Conservation (phyloP, 768 basidiomycete species). For the Mycena maculata region DNA sequence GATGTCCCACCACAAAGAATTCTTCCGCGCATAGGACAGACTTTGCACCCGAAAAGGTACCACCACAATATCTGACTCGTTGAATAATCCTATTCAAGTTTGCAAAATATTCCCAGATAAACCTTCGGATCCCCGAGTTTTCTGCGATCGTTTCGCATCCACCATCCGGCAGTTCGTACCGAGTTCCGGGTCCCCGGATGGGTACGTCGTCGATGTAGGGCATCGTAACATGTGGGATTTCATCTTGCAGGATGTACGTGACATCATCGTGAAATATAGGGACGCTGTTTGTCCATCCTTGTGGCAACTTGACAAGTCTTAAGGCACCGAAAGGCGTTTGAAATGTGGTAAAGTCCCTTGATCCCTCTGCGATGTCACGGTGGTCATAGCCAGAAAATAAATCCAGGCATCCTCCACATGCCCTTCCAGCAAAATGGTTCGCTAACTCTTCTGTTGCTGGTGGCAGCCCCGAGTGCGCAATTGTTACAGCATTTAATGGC, state of each 20-base stretch:
- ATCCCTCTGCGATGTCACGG: slow-evolving; percentile 35
- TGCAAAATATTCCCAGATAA: slow-evolving; percentile 32
- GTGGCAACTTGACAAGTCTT: slow-evolving; percentile 37
- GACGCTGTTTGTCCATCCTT: slow-evolving; percentile 47
- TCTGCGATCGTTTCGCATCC: slow-evolving; percentile 22
- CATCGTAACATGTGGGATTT: slow-evolving; percentile 40
- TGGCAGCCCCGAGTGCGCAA: slow-evolving; percentile 34
- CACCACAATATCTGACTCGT: neutral
- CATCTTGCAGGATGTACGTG: slow-evolving; percentile 37
- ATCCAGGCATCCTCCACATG: slow-evolving; percentile 35
- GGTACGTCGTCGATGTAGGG: slow-evolving; percentile 47
- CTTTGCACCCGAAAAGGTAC: slow-evolving; percentile 43
- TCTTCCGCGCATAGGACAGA: slow-evolving; percentile 30
- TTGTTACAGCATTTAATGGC: slow-evolving; percentile 40
- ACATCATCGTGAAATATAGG: slow-evolving; percentile 47
- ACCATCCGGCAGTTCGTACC: slow-evolving; percentile 35
- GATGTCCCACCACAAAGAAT: slow-evolving; percentile 40
- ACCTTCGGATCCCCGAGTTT: slow-evolving; percentile 36
- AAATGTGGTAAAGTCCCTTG: slow-evolving; percentile 44
- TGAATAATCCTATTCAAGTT: slow-evolving; percentile 15
- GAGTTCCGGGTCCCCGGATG: slow-evolving; percentile 36
- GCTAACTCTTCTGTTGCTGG: slow-evolving; percentile 30
- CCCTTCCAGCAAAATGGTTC: slow-evolving; percentile 26
- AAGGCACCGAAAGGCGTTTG: slow-evolving; percentile 37
- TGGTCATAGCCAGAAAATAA: slow-evolving; percentile 43